Base-by-base conservation (phyloP, 345 rosid species). In the Ailanthus altissimus region DNA sequence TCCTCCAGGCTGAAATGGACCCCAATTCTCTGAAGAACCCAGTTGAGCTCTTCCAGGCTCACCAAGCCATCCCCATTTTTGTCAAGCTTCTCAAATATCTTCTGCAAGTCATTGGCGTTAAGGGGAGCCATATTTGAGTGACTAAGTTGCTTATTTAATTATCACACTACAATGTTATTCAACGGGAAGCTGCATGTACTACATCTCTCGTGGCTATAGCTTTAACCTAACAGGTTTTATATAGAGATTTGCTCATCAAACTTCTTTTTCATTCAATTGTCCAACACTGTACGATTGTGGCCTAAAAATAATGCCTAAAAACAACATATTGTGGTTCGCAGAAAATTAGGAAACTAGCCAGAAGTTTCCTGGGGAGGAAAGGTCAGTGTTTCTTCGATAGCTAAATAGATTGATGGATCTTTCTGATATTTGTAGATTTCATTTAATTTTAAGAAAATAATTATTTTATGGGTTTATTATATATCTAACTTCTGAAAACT, bases 71-170 rank as follows among this genome's bases (percentile, higher is more conserved):
- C 88, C 0, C 80, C 67, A 63, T 83, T 85, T 57, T 53, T 82
- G 81, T 87, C 88, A 12, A 87, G 86, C 62, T 67, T 73, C 12
- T 80, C 77, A 78, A 87, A 87, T 28, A 85, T 82, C 65, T 84
- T 74, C 9, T 63, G 77, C 76, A 87, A 65, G 42, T 87, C 88
- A 6, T 47, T 47, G 70, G 70, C 54, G 25, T 50, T 72, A 0
- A 87, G 75, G 8, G 73, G 57, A 60, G 71, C 56, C 85, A 76
- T 82, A 0, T 4, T n/a, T 12, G 2, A 21, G 15, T 6, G 60
- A 69, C 3, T 32, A 32, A 32, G 38, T 32, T 32, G 38, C 38
- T 32, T 32, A 32, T 32, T 32, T 32, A 32, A 32, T 1, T 32
- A 32, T 32, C 38, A 32, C 1, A 32, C 38, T 3, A 25, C 16